Conservation (phyloP, 495 filamentous ascomycete genomes). For the Podospora pseudopauciseta region DNA sequence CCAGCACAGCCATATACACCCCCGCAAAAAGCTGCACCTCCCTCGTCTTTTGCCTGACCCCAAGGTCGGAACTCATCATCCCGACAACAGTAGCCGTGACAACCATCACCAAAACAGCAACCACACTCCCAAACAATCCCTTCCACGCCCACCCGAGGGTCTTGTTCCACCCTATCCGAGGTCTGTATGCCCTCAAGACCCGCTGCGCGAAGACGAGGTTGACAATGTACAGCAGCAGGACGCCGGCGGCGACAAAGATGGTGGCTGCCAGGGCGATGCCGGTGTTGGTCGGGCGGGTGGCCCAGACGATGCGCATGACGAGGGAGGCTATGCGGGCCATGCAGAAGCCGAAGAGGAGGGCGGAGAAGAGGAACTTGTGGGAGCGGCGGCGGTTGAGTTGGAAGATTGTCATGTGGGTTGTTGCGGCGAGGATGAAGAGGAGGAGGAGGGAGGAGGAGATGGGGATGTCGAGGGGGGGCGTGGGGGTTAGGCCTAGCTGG, state of each 20-base stretch:
- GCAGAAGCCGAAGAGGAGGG: slow-evolving; percentile 73
- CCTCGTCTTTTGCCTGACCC: slow-evolving; percentile 49
- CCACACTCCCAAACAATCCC: slow-evolving; percentile 55
- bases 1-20: slow-evolving; percentile 64
- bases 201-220: slow-evolving; percentile 78
- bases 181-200: slow-evolving; percentile 67
- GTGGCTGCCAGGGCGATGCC: slow-evolving; percentile 64
- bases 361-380: slow-evolving; percentile 70
- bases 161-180: slow-evolving; percentile 60
- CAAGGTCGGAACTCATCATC: slow-evolving; percentile 58
- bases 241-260: slow-evolving; percentile 70
- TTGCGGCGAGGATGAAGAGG: slow-evolving; percentile 58
- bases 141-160: slow-evolving; percentile 47
- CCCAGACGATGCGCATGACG: slow-evolving; percentile 60
- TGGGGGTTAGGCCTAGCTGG: slow-evolving; percentile 57
- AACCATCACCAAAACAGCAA: slow-evolving; percentile 61
- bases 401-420: slow-evolving; percentile 63
- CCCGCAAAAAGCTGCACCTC: slow-evolving; percentile 62
- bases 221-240: slow-evolving; percentile 70
- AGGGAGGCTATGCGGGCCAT: slow-evolving; percentile 65
- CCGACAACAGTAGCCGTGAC: slow-evolving; percentile 61
- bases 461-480: slow-evolving; percentile 56
- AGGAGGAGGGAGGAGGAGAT: slow-evolving; percentile 60
- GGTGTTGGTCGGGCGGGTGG: slow-evolving; percentile 42
- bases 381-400: slow-evolving; percentile 52